Evolutionary conservation across 2,329 filamentous ascomycete genomes (phyloP), one percentile per base, ranked within the genome.

Genomic region (Fusarium sp.): DNA sequence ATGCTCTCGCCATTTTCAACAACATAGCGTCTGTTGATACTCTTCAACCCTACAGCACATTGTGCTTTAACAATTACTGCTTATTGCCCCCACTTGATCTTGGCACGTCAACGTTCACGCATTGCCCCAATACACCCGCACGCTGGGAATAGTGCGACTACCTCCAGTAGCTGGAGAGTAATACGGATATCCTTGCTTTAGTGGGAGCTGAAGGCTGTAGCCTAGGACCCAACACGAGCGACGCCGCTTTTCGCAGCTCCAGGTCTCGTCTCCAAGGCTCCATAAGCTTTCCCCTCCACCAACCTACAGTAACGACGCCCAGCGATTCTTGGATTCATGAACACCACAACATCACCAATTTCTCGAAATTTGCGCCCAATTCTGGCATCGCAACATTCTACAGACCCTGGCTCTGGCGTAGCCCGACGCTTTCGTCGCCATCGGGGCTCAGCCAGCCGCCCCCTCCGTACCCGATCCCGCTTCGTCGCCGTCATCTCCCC

Each of bases 301-400:
- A 56, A 42, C 57, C 42, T 60, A 43, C 55, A 37, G 33, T 64
- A 52, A n/a, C 55, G 20, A 59, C 54, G 43, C 57, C 57, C 66
- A 60, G 56, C 57, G 28, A 60, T 54, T 57, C 31, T 43, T 52
- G 63, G 52, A 65, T 71, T 73, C 72, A 74, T 74, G 72, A 73
- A 57, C 54, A 64, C 61, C 63, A 69, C 65, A 61, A 72, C 65
- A 57, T 74, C 67, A 47, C 63, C 63, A 59, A 54, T 56, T 70
- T 49, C 29, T 63, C 68, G 42, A 57, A 61, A 53, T 69, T 65
- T 50, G 26, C 41, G 44, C 56, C 26, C 59, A 42, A 54, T 56
- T 69, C 60, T 68, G 59, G 69, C 60, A 64, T 69, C 54, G 46
- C 55, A 59, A 66, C 50, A 42, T 13, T 54, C 62, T 55, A 43